phyloP scores from a whole-genome alignment of 1,139 yeast genomes.

The Hyphopichia buzzinii region DNA sequence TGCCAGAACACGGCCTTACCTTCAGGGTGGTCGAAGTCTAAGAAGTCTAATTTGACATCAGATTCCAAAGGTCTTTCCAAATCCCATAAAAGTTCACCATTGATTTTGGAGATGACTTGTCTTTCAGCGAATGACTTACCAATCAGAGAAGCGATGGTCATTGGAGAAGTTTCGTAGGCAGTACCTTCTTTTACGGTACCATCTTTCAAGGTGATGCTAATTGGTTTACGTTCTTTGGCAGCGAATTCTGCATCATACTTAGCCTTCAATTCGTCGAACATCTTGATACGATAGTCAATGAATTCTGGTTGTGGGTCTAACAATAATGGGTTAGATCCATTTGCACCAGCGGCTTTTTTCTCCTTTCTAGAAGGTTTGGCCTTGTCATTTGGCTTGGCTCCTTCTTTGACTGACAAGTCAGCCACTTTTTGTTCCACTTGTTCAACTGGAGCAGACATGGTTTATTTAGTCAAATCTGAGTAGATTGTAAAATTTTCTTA shows the following conservation, averaged over 20 bases:
- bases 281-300: conserved; percentile 70
- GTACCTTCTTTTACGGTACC: conserved; percentile 77
- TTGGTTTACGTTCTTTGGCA: conserved; percentile 53
- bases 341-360: conserved; percentile 25
- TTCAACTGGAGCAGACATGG: conserved; percentile 4
- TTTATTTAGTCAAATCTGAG: neutral
- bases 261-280: conserved; percentile 80
- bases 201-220: conserved; percentile 82
- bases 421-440: conserved; percentile 54
- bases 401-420: conserved; percentile 45
- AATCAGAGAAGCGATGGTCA: conserved; percentile 78
- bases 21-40: conserved; percentile 69
- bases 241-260: conserved; percentile 74
- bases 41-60: conserved; percentile 67
- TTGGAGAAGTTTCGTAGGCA: conserved; percentile 88
- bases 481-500: neutral
- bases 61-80: conserved; percentile 89
- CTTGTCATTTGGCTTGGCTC: conserved; percentile 5
- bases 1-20: conserved; percentile 99
- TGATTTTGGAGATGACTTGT: conserved; percentile 86
- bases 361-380: conserved; percentile 9
- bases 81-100: conserved; percentile 87
- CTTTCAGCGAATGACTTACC: conserved; percentile 82
- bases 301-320: conserved; percentile 80
- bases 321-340: conserved; percentile 40